Base-by-base conservation (phyloP, 805 yeast genomes). In the Cyberlindnera mrakii region DNA sequence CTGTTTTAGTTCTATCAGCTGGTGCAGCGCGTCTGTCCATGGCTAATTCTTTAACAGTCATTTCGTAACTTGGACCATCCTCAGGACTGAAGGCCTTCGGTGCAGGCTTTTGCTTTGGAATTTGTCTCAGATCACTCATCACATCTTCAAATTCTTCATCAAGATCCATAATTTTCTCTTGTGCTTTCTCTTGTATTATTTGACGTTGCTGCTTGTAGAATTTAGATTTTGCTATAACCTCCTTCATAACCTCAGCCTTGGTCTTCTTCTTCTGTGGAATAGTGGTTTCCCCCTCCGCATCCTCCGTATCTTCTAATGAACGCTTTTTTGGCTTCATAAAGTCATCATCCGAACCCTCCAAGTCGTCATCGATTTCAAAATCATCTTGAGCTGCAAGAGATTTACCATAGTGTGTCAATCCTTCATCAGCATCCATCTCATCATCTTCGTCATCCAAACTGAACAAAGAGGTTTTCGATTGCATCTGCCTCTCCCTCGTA, bases 161-260 rank as follows among this genome's bases (percentile, higher is more conserved):
- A 50, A 85, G 70, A 49, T 79, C 85, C 54, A 69, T 68, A 41
- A 85, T 80, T 29, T 78, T 71, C 40, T 74, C 80, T 56, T 78
- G 81, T 13, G 77, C 65, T 55, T 74, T 68, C 43, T 75, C 78
- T 52, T 82, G 82, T 42, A 75, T 70, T 56, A 71, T 65, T 62
- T 85, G 91, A 61, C 93, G 77, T 60, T 84, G 85, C 30, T 80
- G 81, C 55, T 82, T 85, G 63, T 84, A 76, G 54, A 75, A 80
- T 55, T 85, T 85, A 15, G 93, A 82, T 63, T 85, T 85, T 31
- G 93, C 88, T 45, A 85, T 85, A 38, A 85, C 76, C 59, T 85
- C 95, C 51, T 82, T 77, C 95, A 85, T 85, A 32, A 85, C 91
- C 62, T 85, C 95, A 32, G 85, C 83, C 56, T 85, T 85, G 16